Evolutionary conservation across 331 rosid species (phyloP).

Genomic region (Malus hybrid): DNA sequence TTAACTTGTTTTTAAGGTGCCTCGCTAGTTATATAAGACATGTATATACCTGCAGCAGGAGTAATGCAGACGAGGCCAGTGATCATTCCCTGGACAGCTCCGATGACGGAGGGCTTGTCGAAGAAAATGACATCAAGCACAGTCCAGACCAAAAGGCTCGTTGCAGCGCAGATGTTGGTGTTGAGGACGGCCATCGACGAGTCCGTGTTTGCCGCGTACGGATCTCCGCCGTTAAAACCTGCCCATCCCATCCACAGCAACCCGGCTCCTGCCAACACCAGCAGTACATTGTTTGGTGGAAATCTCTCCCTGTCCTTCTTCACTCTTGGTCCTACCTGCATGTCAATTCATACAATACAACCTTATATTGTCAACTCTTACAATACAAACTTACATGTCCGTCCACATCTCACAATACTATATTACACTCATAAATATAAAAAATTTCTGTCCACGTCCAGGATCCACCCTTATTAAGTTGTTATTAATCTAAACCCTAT

Average conservation of each 20-base stretch:
- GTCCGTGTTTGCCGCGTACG: constrained; percentile 12
- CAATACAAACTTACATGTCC: too few species aligned
- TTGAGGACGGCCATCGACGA: constrained; percentile 14
- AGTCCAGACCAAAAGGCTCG: constrained; percentile 17
- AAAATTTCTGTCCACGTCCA: too few species aligned
- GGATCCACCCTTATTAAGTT: too few species aligned
- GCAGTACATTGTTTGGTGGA: constrained; percentile 14
- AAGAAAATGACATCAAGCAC: constrained; percentile 12
- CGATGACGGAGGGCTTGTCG: constrained; percentile 15
- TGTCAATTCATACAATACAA: neutral
- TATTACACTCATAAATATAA: too few species aligned
- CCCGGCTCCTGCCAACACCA: constrained; percentile 15
- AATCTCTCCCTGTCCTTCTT: constrained; percentile 9
- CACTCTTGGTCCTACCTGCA: constrained; percentile 7
- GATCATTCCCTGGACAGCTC: constrained; percentile 17
- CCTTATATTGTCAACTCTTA: too few species aligned
- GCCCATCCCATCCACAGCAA: constrained; percentile 24
- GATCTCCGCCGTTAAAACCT: constrained; percentile 18
- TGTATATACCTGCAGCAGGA: constrained; percentile 5
- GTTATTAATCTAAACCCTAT: too few species aligned
- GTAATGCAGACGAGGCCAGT: constrained; percentile 11
- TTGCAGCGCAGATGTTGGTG: constrained; percentile 19
- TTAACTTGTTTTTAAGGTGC: neutral
- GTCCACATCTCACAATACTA: too few species aligned
- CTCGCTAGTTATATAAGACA: too few species aligned